Conservation (phyloP, 768 basidiomycete genomes). For the Cystoderma amianthinum region DNA sequence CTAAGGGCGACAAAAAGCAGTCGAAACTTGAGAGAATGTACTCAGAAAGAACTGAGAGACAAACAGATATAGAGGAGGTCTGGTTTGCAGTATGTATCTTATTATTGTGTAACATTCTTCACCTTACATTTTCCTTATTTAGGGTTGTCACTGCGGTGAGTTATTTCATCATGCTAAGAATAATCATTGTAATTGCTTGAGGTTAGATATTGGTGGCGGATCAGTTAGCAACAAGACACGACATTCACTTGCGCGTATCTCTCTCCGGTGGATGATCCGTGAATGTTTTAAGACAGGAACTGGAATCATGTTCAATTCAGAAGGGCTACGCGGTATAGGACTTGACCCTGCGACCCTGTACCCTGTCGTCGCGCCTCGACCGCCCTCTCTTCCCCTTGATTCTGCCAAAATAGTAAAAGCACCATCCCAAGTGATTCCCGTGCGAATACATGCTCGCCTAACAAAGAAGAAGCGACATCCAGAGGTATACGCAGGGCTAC, state of each 20-base stretch:
- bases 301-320: constrained; percentile 52
- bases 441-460: not conserved
- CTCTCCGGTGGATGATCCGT: constrained; percentile 66
- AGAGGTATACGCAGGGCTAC: not conserved
- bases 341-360: constrained; percentile 31
- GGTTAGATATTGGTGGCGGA: constrained; percentile 51
- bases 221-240: constrained; percentile 39
- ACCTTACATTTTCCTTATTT: constrained; percentile 2
- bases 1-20: constrained; percentile 17
- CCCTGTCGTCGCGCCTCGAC: constrained; percentile 22
- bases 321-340: constrained; percentile 32
- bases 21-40: constrained; percentile 24
- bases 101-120: not conserved
- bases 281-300: constrained; percentile 49
- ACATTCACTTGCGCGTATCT: constrained; percentile 43
- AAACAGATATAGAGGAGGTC: constrained; percentile 51
- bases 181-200: not conserved
- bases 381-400: constrained; percentile 16
- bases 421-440: not conserved
- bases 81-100: constrained; percentile 49
- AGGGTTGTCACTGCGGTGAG: constrained; percentile 43
- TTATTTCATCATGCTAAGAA: constrained; percentile 1
- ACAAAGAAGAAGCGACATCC: not conserved
- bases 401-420: not conserved
- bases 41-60: constrained; percentile 11